Percentiles rank a stretch among this genome's conserved stretches.
These are phyloP conservation scores for Auricularia heimuer DNA, from an alignment of 768 basidiomycete genomes.

Conservation along the genomic window DNA sequence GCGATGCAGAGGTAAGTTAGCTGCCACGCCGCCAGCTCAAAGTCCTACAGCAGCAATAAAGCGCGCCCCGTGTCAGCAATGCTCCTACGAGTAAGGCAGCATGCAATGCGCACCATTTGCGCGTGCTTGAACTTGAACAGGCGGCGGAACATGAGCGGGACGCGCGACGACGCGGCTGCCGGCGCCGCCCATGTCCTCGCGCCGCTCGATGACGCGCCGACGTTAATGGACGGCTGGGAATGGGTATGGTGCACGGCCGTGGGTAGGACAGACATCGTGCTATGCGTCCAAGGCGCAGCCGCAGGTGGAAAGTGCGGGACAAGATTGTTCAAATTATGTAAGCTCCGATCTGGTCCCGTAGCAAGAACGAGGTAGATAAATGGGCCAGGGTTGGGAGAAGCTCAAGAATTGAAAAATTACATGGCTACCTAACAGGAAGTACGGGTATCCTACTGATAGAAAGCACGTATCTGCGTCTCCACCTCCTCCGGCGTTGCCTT, in stretches of 20 bases:
- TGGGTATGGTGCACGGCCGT: constrained; percentile 14
- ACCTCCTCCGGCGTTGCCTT: constrained; percentile 68
- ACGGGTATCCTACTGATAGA: constrained; percentile 33
- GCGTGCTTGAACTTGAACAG: constrained; percentile 72
- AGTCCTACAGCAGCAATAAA: constrained; percentile 50
- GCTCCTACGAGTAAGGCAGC: no score
- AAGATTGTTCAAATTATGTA: no score
- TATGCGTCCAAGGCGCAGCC: background rate
- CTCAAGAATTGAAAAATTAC: no score
- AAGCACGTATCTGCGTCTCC: constrained; percentile 54
- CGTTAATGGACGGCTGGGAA: constrained; percentile 11
- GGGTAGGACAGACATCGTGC: constrained; percentile 25
- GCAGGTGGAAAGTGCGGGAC: no score
- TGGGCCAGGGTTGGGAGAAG: no score
- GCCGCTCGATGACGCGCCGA: constrained; percentile 10
- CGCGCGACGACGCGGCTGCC: constrained; percentile 37
- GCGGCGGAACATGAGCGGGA: constrained; percentile 74
- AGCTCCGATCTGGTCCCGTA: no score
- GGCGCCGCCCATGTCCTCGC: constrained; percentile 8
- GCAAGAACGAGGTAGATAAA: no score
- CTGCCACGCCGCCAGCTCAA: constrained; percentile 95
- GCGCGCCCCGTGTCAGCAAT: constrained; percentile 1
- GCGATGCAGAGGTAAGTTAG: constrained; percentile 88
- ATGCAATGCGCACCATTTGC: constrained; percentile 57
- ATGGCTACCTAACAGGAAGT: no score